A percentile compares a stretch with the other conserved stretches of the same genome.
Conservation (phyloP, 306 rosid genomes). For the Acmispon strigosus region DNA sequence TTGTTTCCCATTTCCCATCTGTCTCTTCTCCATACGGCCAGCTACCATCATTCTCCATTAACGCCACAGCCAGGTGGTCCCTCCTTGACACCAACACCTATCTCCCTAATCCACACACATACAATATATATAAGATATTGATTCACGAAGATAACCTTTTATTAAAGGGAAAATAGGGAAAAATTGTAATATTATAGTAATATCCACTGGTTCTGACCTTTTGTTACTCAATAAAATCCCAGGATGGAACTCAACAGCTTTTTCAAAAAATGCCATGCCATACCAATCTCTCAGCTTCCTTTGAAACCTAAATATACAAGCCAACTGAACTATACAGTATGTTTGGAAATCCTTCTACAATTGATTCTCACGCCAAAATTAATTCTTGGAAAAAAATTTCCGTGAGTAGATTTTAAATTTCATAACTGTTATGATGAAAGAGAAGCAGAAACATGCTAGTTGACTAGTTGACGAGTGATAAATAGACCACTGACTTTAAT, state of each 20-base stretch:
- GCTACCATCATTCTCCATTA: conserved; percentile 54
- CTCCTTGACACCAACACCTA: conserved; percentile 40
- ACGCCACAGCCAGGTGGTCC: conserved; percentile 71
- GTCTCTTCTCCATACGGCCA: conserved; percentile 73
- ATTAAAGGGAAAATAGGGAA: conserved; percentile 3
- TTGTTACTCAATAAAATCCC: neutral
- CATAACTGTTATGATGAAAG: too few relatives aligned
- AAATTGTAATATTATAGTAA: neutral
- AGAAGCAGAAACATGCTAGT: too few relatives aligned
- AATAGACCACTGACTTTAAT: too few relatives aligned
- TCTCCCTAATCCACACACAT: conserved; percentile 31
- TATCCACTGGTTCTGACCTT: conserved; percentile 21
- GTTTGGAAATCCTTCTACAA: too few relatives aligned
- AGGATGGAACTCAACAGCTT: neutral
- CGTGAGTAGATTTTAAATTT: too few relatives aligned
- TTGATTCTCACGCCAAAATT: too few relatives aligned
- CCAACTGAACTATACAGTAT: too few relatives aligned
- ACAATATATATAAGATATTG: neutral
- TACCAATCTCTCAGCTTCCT: neutral
- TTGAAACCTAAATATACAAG: neutral
- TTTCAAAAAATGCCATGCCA: neutral
- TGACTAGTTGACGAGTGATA: too few relatives aligned
- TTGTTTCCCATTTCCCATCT: conserved; percentile 75
- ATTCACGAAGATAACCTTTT: conserved; percentile 3
- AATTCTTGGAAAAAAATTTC: too few relatives aligned